Evolutionary conservation across 2,329 filamentous ascomycete species (phyloP).

Genomic region (Aspergillus sp.): DNA sequence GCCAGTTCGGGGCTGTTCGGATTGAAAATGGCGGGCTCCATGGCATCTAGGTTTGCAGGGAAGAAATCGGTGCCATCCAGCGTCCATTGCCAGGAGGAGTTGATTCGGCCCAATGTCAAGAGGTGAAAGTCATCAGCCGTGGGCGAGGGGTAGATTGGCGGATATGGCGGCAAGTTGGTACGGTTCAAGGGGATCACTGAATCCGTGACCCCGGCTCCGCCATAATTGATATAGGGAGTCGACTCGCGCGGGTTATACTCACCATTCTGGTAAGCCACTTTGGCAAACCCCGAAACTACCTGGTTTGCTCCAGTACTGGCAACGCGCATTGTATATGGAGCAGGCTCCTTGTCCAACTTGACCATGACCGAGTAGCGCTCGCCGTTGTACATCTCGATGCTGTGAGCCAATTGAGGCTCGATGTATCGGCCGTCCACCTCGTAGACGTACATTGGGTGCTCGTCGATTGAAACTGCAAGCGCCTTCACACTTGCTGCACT

Average conservation of each 20-base stretch:
- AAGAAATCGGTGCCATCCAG: conserved; percentile 20
- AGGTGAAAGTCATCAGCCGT: conserved; percentile 41
- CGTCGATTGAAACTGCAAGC: conserved; percentile 41
- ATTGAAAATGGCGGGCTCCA: conserved; percentile 21
- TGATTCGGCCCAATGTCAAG: conserved; percentile 21
- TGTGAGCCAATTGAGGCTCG: conserved; percentile 31
- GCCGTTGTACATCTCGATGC: conserved; percentile 26
- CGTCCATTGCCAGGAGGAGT: conserved; percentile 24
- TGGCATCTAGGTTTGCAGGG: conserved; percentile 9
- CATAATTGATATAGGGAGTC: conserved; percentile 42
- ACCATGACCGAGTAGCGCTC: conserved; percentile 36
- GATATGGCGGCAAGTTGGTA: conserved; percentile 39
- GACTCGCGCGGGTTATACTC: conserved; percentile 48
- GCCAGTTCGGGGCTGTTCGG: conserved; percentile 26
- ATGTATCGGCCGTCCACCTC: conserved; percentile 39
- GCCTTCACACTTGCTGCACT: conserved; percentile 44
- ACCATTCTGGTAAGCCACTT: conserved; percentile 39
- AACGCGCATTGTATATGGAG: conserved; percentile 41
- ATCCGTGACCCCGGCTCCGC: conserved; percentile 36
- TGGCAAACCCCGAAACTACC: conserved; percentile 45
- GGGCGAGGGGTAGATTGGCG: conserved; percentile 32
- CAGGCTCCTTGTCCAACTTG: conserved; percentile 31
- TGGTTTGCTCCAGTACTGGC: conserved; percentile 44
- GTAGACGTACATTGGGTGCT: conserved; percentile 39
- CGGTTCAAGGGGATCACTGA: conserved; percentile 40